A percentile compares a stretch with the other conserved stretches of the same genome.
These are phyloP conservation scores for Astrephomene gubernaculifera DNA, from an alignment of 139 green algal species.

Conservation along the genomic window DNA sequence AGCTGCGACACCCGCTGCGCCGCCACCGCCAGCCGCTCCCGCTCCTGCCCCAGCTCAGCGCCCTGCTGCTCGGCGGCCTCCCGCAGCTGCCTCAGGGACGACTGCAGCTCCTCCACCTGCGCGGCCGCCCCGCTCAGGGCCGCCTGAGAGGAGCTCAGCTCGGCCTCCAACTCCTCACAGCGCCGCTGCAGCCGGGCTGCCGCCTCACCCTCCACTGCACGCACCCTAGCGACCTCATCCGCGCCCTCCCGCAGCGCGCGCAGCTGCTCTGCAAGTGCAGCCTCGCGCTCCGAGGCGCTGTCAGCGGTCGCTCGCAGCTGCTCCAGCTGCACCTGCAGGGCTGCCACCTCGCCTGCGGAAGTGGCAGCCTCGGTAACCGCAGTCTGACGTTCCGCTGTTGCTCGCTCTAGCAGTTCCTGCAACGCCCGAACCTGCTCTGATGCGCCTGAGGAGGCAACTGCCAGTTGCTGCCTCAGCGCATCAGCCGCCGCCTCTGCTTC, in stretches of 20 bases:
- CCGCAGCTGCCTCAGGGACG: neutral
- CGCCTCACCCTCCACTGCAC: neutral
- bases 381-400: too few species aligned
- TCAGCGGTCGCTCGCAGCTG: neutral
- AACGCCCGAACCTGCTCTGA: neutral
- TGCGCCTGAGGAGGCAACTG: neutral
- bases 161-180: neutral
- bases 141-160: neutral
- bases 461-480: neutral
- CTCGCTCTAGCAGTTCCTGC: neutral
- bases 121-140: neutral
- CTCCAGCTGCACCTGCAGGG: neutral
- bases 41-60: conserved; percentile 1
- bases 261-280: neutral
- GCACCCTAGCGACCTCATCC: neutral
- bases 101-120: neutral
- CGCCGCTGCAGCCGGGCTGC: neutral
- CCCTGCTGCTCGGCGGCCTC: neutral
- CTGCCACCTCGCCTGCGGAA: neutral
- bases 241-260: neutral
- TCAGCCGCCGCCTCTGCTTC: neutral
- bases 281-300: neutral
- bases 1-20: neutral
- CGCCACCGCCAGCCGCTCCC: neutral
- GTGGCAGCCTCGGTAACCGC: neutral